Conservation (phyloP, 2,329 filamentous ascomycete species). For the Arthrobotrys conoides region DNA sequence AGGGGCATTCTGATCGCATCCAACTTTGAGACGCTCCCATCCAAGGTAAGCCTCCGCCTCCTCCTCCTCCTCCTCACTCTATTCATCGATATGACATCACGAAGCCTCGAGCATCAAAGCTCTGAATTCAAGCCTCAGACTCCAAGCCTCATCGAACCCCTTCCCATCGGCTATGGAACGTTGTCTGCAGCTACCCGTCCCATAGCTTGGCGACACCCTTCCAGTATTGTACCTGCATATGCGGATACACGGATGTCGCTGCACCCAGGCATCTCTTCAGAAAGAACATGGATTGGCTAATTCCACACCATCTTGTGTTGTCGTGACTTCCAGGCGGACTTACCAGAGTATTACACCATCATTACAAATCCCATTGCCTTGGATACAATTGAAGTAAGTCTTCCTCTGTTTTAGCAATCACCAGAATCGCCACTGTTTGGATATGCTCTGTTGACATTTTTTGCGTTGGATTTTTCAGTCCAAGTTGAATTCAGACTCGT, state of each 20-base stretch:
- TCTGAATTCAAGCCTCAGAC: neutral
- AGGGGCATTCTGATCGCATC: conserved; percentile 43
- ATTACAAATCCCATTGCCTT: conserved; percentile 48
- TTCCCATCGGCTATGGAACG: neutral
- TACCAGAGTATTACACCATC: conserved; percentile 39
- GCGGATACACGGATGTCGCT: conserved; percentile 29
- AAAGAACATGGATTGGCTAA: conserved; percentile 38
- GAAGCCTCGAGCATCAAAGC: neutral
- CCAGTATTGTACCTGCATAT: conserved; percentile 32
- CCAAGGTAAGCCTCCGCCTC: conserved; percentile 52
- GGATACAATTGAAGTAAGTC: conserved; percentile 52
- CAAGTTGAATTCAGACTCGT: conserved; percentile 35
- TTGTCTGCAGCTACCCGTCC: conserved; percentile 47
- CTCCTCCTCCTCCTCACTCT: neutral
- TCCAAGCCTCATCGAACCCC: neutral
- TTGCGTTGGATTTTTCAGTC: conserved; percentile 42
- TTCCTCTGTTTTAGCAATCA: neutral
- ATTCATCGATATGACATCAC: neutral
- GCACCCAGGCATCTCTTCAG: conserved; percentile 20
- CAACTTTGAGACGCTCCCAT: conserved; percentile 51
- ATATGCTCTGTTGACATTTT: conserved; percentile 15
- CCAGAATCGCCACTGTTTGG: neutral
- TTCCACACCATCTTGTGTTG: conserved; percentile 41
- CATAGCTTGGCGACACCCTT: conserved; percentile 12
- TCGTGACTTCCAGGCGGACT: conserved; percentile 31